Evolutionary conservation across 225 moss, liverwort and hornwort genomes (phyloP), one percentile per base, ranked within the genome.

Genomic region (Marchantia polymorpha): DNA sequence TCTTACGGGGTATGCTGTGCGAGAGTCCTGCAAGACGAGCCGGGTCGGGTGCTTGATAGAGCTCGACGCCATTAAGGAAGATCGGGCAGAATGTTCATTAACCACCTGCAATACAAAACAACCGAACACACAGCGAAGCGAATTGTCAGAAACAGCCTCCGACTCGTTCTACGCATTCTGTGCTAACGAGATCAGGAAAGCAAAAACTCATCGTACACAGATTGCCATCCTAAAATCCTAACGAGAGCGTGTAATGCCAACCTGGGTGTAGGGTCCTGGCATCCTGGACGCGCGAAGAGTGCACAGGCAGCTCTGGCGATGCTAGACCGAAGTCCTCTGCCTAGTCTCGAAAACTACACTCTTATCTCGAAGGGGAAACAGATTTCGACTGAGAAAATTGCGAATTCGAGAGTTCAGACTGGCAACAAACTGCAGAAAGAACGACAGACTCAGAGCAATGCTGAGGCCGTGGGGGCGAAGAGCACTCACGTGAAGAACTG

Each of bases 231-330:
- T 2, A 65, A 1, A 6, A 27, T 10, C 10, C 5, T 10, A 17
- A n/a, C 23, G 23, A 13, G 3, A 20, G 31, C 30, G 7, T 7
- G 20, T 13, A 69, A 1, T 55, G 16, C 54, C 8, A 23, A 77
- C 77, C 77, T 77, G 50, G 64, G 77, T 11, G 64, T 77, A 77
- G 1, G 48, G 77, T 7, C 64, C 77, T 64, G 64, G 77, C 77
- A 77, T 77, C 25, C 25, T 77, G 19, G 12, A 11, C 23, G 23
- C 10, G 49, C 64, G 46, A 49, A 75, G 30, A 7, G 6, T 31
- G 55, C 31, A 17, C 29, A 29, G 25, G 56, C 12, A 12, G 14
- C 0, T n/a, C 16, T 69, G 25, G 11, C 5, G 4, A 72, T 0
- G 7, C 72, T 25, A 22, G 10, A 17, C 23, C 9, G 30, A 58